Base-by-base conservation (phyloP, 2,329 filamentous ascomycete species). In the Alternaria solani region DNA sequence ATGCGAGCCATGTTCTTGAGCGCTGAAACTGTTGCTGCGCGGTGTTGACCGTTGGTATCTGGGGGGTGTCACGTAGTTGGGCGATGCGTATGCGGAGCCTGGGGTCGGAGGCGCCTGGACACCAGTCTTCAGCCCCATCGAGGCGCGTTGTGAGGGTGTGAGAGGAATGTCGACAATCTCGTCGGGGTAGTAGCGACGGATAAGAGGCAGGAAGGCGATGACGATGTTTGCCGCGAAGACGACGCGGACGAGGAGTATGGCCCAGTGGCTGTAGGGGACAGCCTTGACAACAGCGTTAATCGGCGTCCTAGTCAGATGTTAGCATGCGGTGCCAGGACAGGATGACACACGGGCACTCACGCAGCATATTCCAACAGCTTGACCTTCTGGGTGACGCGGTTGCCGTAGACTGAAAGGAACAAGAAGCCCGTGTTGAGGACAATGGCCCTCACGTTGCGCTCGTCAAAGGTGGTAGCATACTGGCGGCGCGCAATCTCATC, bases 81-180 rank as follows among this genome's bases (percentile, higher is more conserved):
- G 75, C 12, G 75, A 78, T 7, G 70, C 68, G 61, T 70, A 78
- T 41, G 64, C 63, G 42, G 90, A 89, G 54, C 86, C 85, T 2
- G 92, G 89, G 0, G 89, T 91, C 0, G 81, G 76, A 0, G 90
- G 86, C 3, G 85, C 84, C 18, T 65, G 18, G n/a, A 75, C 59
- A 59, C 85, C 87, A 3, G 92, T 89, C 39, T 90, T 86, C 4
- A 99, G 87, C 48, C 93, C 94, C 52, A 99, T 87, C 14, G 97
- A 86, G 65, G 89, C 86, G 62, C 94, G 91, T 82, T 98, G 95
- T 12, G 89, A 88, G n/a, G 92, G 89, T 1, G 94, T 97, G 67
- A 99, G 86, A 62, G 94, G 89, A 51, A 99, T 96, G 77, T 99
- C 95, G 78, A 89, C 84, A 64, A 97, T 86, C 64, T 93, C 86